Evolutionary conservation across 2,329 filamentous ascomycete genomes (phyloP).

Genomic region (Thielaviopsis ethacetica): DNA sequence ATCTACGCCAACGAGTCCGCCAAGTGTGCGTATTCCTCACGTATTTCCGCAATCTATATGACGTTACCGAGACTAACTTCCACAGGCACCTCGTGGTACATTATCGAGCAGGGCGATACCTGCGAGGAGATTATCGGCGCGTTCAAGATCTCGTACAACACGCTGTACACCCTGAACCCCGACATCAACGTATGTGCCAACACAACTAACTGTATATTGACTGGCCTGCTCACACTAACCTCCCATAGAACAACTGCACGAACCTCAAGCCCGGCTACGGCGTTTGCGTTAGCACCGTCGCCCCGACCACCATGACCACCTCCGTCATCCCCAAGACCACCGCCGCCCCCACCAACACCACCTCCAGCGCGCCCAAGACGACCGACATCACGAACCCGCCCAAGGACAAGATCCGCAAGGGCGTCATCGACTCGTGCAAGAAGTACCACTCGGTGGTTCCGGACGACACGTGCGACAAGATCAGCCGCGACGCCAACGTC

Average conservation of each 20-base stretch:
- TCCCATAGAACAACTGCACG: conserved; percentile 3
- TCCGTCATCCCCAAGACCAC: neutral
- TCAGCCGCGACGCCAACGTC: neutral
- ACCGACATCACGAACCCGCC: neutral
- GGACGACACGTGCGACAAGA: conserved; percentile 1
- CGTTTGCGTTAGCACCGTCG: conserved; percentile 2
- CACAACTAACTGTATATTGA: neutral
- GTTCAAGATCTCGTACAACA: conserved; percentile 1
- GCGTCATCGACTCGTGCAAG: neutral
- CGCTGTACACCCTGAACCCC: conserved; percentile 3
- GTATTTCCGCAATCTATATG: too few relatives aligned
- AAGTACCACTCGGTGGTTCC: conserved; percentile 1
- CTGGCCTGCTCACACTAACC: neutral
- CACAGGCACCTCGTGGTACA: conserved; percentile 8
- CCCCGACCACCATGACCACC: neutral
- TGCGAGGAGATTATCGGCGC: conserved; percentile 4
- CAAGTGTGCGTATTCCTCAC: neutral
- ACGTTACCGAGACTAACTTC: too few relatives aligned
- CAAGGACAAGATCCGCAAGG: neutral
- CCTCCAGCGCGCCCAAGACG: neutral
- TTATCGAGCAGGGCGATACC: conserved; percentile 7
- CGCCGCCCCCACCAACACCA: neutral
- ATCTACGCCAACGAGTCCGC: neutral
- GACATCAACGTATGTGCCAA: conserved; percentile 4
- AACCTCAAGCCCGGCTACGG: conserved; percentile 7